A percentile compares a stretch with the other conserved stretches of the same genome.
Conservation (phyloP, 2,329 filamentous ascomycete species). For the Botrytis fabae region DNA sequence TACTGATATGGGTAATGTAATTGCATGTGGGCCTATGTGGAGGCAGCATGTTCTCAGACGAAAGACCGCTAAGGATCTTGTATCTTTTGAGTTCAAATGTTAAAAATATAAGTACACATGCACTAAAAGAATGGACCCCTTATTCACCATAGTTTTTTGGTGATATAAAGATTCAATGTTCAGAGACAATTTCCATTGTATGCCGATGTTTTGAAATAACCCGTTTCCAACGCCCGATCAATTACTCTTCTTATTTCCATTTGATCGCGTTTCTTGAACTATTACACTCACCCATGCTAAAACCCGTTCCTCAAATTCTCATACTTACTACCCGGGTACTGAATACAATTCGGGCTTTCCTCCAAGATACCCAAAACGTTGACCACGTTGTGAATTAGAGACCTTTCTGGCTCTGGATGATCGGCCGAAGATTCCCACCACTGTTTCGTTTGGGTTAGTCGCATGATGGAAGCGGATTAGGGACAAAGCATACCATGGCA, state of each 20-base stretch:
- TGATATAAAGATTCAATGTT: neutral
- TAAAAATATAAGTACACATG: neutral
- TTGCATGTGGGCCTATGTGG: neutral
- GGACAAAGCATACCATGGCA: constrained; percentile 59
- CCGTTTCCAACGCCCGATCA: neutral
- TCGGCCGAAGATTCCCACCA: constrained; percentile 86
- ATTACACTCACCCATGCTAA: constrained; percentile 42
- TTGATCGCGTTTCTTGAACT: neutral
- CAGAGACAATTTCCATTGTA: neutral
- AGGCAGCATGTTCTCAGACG: neutral
- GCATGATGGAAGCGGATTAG: neutral
- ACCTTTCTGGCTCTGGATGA: constrained; percentile 57
- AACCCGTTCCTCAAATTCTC: constrained; percentile 66
- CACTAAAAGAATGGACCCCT: neutral
- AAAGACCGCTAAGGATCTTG: neutral
- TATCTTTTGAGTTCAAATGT: neutral
- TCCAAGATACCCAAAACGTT: constrained; percentile 57
- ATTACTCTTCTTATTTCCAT: neutral
- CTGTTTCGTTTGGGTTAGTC: neutral
- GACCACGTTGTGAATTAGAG: constrained; percentile 68
- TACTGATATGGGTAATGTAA: neutral
- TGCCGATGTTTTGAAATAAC: neutral
- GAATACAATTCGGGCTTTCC: constrained; percentile 57
- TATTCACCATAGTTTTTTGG: neutral
- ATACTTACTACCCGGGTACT: constrained; percentile 67